Percentiles rank a stretch among this genome's conserved stretches.
Evolutionary conservation across 2,329 filamentous ascomycete genomes (phyloP).

Genomic region (Pseudogymnoascus sp.): DNA sequence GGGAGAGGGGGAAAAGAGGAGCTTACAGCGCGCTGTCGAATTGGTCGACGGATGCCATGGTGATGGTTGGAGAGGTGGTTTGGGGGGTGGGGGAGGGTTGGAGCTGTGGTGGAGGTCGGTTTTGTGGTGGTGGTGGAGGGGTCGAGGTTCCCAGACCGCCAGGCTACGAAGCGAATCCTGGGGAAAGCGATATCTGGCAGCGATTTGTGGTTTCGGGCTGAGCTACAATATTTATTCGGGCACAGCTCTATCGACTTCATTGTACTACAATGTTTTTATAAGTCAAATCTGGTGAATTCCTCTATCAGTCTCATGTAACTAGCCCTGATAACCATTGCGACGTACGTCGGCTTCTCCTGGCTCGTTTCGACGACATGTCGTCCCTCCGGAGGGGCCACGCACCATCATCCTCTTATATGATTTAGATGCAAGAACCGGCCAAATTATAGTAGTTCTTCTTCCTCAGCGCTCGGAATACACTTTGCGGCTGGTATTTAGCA

Average conservation of each 20-base stretch:
- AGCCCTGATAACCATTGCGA: no score
- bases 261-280: no score
- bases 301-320: no score
- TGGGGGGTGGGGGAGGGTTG: slow-evolving; percentile 5
- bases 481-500: neutral
- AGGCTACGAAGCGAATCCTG: slow-evolving; percentile 4
- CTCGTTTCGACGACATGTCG: neutral
- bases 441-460: neutral
- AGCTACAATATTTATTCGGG: no score
- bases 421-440: no score
- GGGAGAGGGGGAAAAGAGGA: neutral
- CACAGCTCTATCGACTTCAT: no score
- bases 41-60: slow-evolving; percentile 28
- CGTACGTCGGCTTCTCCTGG: no score
- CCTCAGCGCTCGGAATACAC: neutral
- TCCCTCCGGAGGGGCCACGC: no score
- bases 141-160: slow-evolving; percentile 14
- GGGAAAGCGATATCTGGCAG: neutral
- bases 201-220: no score
- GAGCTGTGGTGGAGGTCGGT: neutral
- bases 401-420: no score
- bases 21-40: slow-evolving; percentile 32
- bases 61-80: slow-evolving; percentile 12
- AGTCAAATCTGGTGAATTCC: no score
- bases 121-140: slow-evolving; percentile 16